Percentiles rank a stretch among this genome's conserved stretches.
phyloP scores from a whole-genome alignment of 2,329 filamentous ascomycete genomes.

The Dothistroma pini region DNA sequence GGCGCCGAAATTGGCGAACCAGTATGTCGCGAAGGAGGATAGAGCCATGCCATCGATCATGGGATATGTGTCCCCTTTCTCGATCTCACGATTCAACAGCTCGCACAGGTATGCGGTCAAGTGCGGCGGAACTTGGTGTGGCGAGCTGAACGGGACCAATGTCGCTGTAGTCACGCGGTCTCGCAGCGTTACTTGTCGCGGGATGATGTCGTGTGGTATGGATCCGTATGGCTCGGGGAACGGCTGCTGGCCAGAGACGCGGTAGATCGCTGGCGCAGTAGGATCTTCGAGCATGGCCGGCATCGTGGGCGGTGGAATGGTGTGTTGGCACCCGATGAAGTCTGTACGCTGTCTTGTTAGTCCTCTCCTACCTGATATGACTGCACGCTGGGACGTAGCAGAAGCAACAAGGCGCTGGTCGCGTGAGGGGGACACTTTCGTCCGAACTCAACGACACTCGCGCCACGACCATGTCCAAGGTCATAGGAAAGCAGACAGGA shows the following conservation, averaged over 20 bases:
- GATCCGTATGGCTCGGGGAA: slow-evolving; percentile 61
- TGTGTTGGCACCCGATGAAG: not conserved
- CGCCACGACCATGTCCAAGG: not conserved
- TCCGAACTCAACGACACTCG: not conserved
- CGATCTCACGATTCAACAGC: slow-evolving; percentile 85
- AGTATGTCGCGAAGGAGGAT: slow-evolving; percentile 75
- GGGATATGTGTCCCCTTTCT: slow-evolving; percentile 87
- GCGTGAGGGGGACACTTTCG: not conserved
- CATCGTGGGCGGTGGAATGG: slow-evolving; percentile 46
- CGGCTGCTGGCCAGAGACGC: slow-evolving; percentile 62
- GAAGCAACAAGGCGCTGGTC: not conserved
- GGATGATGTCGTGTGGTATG: slow-evolving; percentile 65
- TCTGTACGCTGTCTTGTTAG: not conserved
- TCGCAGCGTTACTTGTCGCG: slow-evolving; percentile 74
- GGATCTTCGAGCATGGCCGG: slow-evolving; percentile 77
- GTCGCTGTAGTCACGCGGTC: slow-evolving; percentile 82
- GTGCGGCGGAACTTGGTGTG: slow-evolving; percentile 68
- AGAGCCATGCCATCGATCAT: slow-evolving; percentile 73
- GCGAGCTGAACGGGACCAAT: slow-evolving; percentile 76
- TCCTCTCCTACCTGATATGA: not conserved
- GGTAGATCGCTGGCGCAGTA: slow-evolving; percentile 64
- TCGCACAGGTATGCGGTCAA: slow-evolving; percentile 75
- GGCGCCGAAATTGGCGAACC: slow-evolving; percentile 87
- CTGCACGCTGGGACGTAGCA: not conserved
- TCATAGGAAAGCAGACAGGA: not conserved